Percentiles rank a stretch among this genome's conserved stretches.
Conservation (phyloP, 371 early-diverging fungal species). For the Smittium mucronatum region DNA sequence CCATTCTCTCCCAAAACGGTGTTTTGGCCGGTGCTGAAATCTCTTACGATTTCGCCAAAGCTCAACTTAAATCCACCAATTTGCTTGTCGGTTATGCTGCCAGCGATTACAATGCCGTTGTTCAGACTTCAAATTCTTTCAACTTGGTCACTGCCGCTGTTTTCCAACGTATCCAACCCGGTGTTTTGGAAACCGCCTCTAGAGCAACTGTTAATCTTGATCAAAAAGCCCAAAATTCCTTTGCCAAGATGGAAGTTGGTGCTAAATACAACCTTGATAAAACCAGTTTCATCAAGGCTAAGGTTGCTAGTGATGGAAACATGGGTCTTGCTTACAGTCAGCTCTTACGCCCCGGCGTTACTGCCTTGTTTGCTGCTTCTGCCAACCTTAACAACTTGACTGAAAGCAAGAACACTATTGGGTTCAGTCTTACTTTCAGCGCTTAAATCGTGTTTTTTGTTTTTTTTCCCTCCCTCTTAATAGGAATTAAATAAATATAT, state of each 20-base stretch:
- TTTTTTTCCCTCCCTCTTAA: neutral
- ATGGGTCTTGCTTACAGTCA: conserved; percentile 90
- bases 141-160: conserved; percentile 74
- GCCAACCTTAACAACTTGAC: conserved; percentile 82
- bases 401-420: conserved; percentile 93
- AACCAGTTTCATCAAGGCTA: conserved; percentile 86
- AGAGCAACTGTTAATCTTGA: conserved; percentile 83
- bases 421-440: conserved; percentile 67
- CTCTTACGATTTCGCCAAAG: conserved; percentile 76
- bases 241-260: conserved; percentile 74
- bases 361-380: conserved; percentile 80
- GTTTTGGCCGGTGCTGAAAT: conserved; percentile 84
- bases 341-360: conserved; percentile 84
- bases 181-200: conserved; percentile 76
- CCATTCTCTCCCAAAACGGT: conserved; percentile 62
- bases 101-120: conserved; percentile 72
- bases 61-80: conserved; percentile 75
- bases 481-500: neutral
- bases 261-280: conserved; percentile 83
- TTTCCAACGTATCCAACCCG: conserved; percentile 84
- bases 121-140: conserved; percentile 65
- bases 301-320: conserved; percentile 87
- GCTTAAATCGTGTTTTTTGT: conserved; percentile 17
- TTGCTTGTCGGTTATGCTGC: conserved; percentile 73
- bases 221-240: conserved; percentile 47